Conservation (phyloP, 2,329 filamentous ascomycete species). For the Alternaria triticimaculans region DNA sequence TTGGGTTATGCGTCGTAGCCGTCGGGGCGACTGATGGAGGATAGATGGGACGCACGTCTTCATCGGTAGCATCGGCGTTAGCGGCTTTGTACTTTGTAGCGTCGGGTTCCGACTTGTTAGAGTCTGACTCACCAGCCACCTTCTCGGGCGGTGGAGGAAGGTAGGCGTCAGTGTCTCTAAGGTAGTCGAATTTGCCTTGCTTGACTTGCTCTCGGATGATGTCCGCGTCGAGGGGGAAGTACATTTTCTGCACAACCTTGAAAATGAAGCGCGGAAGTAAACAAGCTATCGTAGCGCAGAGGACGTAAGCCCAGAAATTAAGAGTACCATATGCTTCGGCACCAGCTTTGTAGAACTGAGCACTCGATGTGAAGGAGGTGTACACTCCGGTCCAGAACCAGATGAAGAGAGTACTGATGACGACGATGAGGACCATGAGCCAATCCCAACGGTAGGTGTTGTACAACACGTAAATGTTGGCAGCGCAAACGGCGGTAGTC, state of each 20-base stretch:
- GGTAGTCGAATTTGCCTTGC: conserved; percentile 79
- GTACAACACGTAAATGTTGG: conserved; percentile 93
- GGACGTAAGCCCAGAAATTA: conserved; percentile 84
- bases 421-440: conserved; percentile 84
- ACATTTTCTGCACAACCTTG: conserved; percentile 92
- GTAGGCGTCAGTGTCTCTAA: conserved; percentile 64
- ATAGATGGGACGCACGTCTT: conserved; percentile 92
- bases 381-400: conserved; percentile 98
- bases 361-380: conserved; percentile 64
- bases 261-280: conserved; percentile 85
- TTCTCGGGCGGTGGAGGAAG: conserved; percentile 53
- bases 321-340: conserved; percentile 79
- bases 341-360: conserved; percentile 77
- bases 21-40: conserved; percentile 85
- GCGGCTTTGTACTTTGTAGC: conserved; percentile 51
- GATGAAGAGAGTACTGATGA: conserved; percentile 82
- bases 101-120: conserved; percentile 63
- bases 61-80: conserved; percentile 66
- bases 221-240: conserved; percentile 89
- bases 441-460: conserved; percentile 99
- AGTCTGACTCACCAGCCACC: conserved; percentile 59
- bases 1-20: conserved; percentile 70
- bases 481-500: conserved; percentile 81
- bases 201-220: conserved; percentile 93
- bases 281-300: conserved; percentile 81